Evolutionary conservation across 305 asterid species (phyloP), one percentile per base, ranked within the genome.

Genomic region (Coffea humblotiana): DNA sequence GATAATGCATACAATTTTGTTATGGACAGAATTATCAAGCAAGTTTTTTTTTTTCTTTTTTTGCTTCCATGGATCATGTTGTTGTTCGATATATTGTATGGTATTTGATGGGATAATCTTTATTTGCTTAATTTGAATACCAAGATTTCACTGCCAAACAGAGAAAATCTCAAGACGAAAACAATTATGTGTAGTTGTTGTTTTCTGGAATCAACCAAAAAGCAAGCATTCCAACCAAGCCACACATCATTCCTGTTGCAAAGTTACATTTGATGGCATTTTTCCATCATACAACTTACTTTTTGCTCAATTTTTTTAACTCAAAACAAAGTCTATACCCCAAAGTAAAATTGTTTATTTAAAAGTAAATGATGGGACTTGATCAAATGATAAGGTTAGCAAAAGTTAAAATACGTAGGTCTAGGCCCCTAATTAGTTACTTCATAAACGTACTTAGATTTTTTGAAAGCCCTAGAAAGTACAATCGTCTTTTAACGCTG

Each of bases 161-260:
- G 29, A 64, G 3, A 64, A 65, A 10, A 5, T 8, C 19, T 2
- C 2, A 65, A 14, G 29, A 65, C 12, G 19, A 10, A 14, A 29
- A 15, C 14, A 29, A 11, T 29, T 14, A 29, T 0, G 43, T 40
- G 4, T 21, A 23, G 14, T 21, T 25, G 54, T 21, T 19, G 54
- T 40, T 56, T 7, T 16, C 23, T 60, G 27, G 7, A 40, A 60
- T 58, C 70, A 75, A 75, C 40, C 10, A 40, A 40, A 40, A 40
- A 40, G 5, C 61, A 23, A 60, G 56, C 66, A 35, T 14, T 52
- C 75, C 72, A 61, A 52, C 75, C 37, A 77, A 49, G 74, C 80
- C 56, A 77, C 74, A 19, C 35, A 49, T 77, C 80, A 67, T 77
- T 67, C 37, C 67, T 51, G 10, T 52, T 35, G 19, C 80, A 73